Conservation (phyloP, 1,139 yeast species). For the Sugiyamaella pinicola region DNA sequence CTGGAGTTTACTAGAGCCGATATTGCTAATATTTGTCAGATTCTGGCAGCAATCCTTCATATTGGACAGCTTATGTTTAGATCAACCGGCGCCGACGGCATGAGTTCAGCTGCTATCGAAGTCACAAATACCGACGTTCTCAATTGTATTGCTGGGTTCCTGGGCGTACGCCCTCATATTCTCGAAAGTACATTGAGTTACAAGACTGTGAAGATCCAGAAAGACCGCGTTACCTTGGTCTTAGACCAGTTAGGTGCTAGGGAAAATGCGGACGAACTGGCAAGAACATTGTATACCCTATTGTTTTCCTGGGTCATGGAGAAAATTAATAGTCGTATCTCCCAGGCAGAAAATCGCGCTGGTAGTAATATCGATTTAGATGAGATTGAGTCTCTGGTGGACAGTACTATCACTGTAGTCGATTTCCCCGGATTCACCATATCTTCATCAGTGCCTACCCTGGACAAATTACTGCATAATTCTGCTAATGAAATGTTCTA, state of each 20-base stretch:
- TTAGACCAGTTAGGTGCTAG: constrained; percentile 48
- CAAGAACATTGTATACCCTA: constrained; percentile 47
- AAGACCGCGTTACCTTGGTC: constrained; percentile 47
- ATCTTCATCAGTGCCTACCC: constrained; percentile 41
- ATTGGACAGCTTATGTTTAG: constrained; percentile 46
- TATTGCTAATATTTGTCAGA: constrained; percentile 48
- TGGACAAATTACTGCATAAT: constrained; percentile 46
- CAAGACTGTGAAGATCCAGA: constrained; percentile 44
- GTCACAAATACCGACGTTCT: constrained; percentile 44
- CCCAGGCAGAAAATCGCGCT: constrained; percentile 35
- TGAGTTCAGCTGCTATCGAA: constrained; percentile 44
- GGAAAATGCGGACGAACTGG: constrained; percentile 48
- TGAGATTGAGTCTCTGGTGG: constrained; percentile 36
- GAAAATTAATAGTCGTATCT: constrained; percentile 42
- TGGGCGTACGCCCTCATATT: constrained; percentile 46
- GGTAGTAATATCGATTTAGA: constrained; percentile 9
- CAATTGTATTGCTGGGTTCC: constrained; percentile 44
- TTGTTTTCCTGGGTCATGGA: constrained; percentile 48
- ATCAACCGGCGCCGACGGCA: constrained; percentile 41
- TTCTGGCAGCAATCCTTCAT: constrained; percentile 49
- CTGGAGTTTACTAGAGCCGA: constrained; percentile 46
- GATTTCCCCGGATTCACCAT: constrained; percentile 49
- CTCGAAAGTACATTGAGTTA: constrained; percentile 44
- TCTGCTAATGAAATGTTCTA: constrained; percentile 48
- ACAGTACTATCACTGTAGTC: constrained; percentile 43